A percentile compares a stretch with the other conserved stretches of the same genome.
phyloP scores from a whole-genome alignment of 2,329 filamentous ascomycete genomes.

The Fusarium sp. region DNA sequence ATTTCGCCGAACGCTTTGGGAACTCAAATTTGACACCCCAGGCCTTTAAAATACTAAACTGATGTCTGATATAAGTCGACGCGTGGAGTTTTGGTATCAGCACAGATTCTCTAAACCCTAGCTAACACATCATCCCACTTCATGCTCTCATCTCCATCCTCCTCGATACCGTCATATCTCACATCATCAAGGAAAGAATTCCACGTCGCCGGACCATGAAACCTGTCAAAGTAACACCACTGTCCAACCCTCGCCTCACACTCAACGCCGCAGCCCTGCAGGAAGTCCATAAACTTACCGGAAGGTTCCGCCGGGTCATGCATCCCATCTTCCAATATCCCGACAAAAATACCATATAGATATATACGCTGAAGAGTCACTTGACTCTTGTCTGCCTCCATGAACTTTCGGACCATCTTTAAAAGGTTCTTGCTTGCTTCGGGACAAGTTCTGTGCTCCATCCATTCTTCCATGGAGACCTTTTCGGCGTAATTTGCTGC shows the following conservation, averaged over 20 bases:
- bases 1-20: no score
- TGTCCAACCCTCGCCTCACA: slow-evolving; percentile 26
- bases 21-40: no score
- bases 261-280: background rate
- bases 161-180: background rate
- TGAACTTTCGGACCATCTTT: background rate
- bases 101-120: background rate
- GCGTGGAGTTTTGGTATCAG: no score
- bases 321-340: fast-evolving
- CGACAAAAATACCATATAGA: slow-evolving; percentile 9
- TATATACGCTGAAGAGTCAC: background rate
- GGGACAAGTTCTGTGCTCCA: fast-evolving
- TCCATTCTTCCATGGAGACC: background rate
- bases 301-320: background rate
- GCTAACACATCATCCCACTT: background rate
- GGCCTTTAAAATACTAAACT: no score
- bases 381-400: fast-evolving
- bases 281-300: background rate
- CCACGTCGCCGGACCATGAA: background rate
- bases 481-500: background rate
- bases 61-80: no score
- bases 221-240: slow-evolving; percentile 25
- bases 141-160: background rate
- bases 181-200: background rate
- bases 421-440: background rate